phyloP scores from a whole-genome alignment of 2,329 filamentous ascomycete species.

The Hymenotorrendiella dingleyae region DNA sequence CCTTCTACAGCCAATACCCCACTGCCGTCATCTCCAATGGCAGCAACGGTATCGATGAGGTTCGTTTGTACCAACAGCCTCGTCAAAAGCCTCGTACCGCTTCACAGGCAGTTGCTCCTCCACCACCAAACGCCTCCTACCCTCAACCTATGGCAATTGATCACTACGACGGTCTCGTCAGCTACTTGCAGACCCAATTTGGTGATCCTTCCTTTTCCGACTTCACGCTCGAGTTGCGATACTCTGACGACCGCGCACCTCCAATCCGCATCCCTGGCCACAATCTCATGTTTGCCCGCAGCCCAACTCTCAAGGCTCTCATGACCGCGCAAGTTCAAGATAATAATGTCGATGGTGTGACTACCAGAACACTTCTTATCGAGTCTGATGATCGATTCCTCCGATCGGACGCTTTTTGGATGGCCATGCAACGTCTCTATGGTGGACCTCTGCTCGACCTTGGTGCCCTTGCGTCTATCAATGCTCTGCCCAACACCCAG shows the following conservation, averaged over 20 bases:
- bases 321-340: constrained; percentile 24
- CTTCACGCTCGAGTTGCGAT: constrained; percentile 42
- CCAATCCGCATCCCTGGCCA: constrained; percentile 47
- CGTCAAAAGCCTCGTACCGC: constrained; percentile 16
- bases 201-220: constrained; percentile 38
- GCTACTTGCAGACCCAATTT: constrained; percentile 37
- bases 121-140: neutral
- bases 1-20: constrained; percentile 34
- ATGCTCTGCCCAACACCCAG: constrained; percentile 11
- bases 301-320: constrained; percentile 36
- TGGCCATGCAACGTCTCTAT: constrained; percentile 52
- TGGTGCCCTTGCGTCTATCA: constrained; percentile 13
- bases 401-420: constrained; percentile 50
- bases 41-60: constrained; percentile 32
- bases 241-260: constrained; percentile 35
- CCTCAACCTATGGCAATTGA: constrained; percentile 25
- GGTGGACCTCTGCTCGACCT: constrained; percentile 43
- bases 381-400: constrained; percentile 47
- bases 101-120: constrained; percentile 14
- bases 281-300: constrained; percentile 50
- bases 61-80: constrained; percentile 24
- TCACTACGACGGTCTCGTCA: constrained; percentile 34
- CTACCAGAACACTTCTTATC: constrained; percentile 38
- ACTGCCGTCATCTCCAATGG: constrained; percentile 36
- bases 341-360: constrained; percentile 25